Conservation (phyloP, 768 basidiomycete genomes). For the Lentinula sp. region DNA sequence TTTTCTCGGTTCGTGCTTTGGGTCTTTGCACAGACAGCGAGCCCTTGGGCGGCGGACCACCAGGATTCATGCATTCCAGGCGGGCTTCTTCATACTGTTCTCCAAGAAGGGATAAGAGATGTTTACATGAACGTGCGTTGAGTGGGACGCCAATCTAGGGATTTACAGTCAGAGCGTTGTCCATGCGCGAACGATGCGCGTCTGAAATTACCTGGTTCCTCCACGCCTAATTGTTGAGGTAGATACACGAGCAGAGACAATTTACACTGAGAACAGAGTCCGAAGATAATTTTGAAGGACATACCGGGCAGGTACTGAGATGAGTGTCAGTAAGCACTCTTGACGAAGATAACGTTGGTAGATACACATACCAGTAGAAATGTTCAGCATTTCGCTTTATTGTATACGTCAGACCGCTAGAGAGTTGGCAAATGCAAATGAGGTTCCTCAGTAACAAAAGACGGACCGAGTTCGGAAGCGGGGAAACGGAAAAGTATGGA, state of each 20-base stretch:
- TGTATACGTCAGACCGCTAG: constrained; percentile 12
- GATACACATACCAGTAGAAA: constrained; percentile 29
- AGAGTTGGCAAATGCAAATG: background rate
- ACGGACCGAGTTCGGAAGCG: background rate
- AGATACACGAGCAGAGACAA: background rate
- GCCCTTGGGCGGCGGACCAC: constrained; percentile 17
- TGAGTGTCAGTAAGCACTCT: background rate
- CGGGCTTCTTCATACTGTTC: constrained; percentile 42
- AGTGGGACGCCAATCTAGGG: constrained; percentile 27
- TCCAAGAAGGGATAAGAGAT: constrained; percentile 37
- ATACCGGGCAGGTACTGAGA: constrained; percentile 27
- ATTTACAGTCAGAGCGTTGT: background rate
- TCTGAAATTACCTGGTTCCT: constrained; percentile 19
- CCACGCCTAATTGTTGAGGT: constrained; percentile 19
- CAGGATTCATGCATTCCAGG: constrained; percentile 33
- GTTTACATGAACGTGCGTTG: constrained; percentile 45
- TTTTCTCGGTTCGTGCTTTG: background rate
- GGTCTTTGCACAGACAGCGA: background rate
- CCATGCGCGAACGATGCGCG: background rate
- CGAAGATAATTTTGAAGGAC: background rate
- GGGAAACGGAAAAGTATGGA: background rate
- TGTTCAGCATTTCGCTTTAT: constrained; percentile 33
- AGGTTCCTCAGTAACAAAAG: background rate
- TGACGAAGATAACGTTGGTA: background rate
- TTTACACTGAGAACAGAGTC: background rate